Percentiles rank a stretch among this genome's conserved stretches.
phyloP scores from a whole-genome alignment of 805 yeast genomes.

The Cyberlindnera samutprakarnensis region DNA sequence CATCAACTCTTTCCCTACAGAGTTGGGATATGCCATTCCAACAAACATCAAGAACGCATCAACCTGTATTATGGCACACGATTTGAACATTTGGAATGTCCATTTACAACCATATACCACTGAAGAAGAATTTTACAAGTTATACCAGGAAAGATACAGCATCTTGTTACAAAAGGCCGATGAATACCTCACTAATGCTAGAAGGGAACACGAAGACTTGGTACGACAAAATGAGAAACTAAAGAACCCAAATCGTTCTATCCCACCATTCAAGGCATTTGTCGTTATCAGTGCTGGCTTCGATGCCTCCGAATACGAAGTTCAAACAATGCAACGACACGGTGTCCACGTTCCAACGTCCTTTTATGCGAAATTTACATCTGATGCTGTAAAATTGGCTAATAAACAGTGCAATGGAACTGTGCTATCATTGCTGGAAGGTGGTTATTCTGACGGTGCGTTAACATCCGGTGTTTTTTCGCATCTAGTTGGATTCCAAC shows the following conservation, averaged over 20 bases:
- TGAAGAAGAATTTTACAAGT: constrained; percentile 56
- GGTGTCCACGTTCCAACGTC: constrained; percentile 75
- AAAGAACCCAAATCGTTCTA: constrained; percentile 15
- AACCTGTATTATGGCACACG: constrained; percentile 71
- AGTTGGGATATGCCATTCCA: constrained; percentile 65
- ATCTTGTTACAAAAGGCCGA: constrained; percentile 58
- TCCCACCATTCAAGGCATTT: constrained; percentile 40
- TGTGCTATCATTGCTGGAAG: constrained; percentile 66
- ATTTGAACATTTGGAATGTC: constrained; percentile 74
- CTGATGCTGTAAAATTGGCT: constrained; percentile 65
- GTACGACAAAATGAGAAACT: constrained; percentile 7
- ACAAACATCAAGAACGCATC: constrained; percentile 70
- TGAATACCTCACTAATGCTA: constrained; percentile 48
- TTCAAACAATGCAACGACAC: constrained; percentile 80
- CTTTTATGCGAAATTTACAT: constrained; percentile 65
- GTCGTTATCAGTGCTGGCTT: constrained; percentile 82
- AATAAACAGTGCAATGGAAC: constrained; percentile 54
- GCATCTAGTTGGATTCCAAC: constrained; percentile 65
- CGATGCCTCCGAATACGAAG: constrained; percentile 80
- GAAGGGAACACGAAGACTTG: constrained; percentile 34
- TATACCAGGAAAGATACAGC: constrained; percentile 55
- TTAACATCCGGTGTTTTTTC: constrained; percentile 72
- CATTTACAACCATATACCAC: constrained; percentile 61
- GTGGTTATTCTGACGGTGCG: constrained; percentile 84
- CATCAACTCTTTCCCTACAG: constrained; percentile 82